Conservation (phyloP, 208 protist genomes). For the Trichomonas vaginalis region DNA sequence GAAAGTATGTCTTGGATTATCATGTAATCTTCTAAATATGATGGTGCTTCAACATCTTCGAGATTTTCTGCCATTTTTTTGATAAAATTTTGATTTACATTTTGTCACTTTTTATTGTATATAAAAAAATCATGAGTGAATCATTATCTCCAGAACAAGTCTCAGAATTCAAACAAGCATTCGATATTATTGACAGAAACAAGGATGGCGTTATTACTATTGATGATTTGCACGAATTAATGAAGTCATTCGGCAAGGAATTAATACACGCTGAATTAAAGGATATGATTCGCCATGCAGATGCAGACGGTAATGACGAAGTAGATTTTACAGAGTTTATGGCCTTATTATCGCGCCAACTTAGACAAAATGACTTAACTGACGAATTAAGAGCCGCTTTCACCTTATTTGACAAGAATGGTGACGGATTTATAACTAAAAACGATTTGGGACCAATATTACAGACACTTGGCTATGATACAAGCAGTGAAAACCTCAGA, state of each 20-base stretch:
- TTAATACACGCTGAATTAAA: neutral
- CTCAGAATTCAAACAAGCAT: neutral
- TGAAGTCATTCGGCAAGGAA: neutral
- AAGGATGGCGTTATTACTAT: neutral
- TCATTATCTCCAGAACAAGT: neutral
- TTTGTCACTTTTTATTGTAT: too few species aligned
- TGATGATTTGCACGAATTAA: neutral
- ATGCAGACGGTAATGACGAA: neutral
- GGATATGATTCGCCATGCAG: neutral
- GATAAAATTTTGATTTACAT: too few species aligned
- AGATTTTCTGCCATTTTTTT: too few species aligned
- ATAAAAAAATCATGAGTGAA: neutral
- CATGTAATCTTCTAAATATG: neutral
- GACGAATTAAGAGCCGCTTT: constrained; percentile 96
- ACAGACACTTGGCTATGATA: neutral
- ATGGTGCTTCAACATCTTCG: neutral
- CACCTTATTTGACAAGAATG: constrained; percentile 84
- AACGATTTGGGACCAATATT: neutral
- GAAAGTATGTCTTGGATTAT: neutral
- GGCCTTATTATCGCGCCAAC: neutral
- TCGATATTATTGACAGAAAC: neutral
- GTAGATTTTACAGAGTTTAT: neutral
- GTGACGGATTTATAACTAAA: constrained; percentile 71
- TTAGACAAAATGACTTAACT: neutral
- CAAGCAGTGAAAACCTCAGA: neutral